Conservation (phyloP, 441 rosid species). For the Daphne laureola region DNA sequence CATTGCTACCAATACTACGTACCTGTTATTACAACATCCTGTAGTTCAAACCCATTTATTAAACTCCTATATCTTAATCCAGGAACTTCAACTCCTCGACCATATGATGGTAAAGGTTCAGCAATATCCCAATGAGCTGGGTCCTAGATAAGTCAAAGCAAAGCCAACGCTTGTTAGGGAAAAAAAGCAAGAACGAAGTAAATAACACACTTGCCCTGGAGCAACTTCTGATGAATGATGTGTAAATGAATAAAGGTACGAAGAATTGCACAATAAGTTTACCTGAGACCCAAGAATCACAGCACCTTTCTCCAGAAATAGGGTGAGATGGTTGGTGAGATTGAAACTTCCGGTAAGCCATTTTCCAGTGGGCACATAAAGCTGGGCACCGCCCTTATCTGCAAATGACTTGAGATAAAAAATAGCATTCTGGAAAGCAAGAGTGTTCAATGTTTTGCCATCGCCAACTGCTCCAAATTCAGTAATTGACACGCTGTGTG, state of each 20-base stretch:
- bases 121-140: conserved; percentile 72
- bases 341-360: conserved; percentile 94
- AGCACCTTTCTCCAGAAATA: conserved; percentile 84
- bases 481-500: conserved; percentile 83
- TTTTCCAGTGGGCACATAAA: conserved; percentile 81
- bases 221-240: neutral
- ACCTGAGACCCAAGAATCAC: conserved; percentile 86
- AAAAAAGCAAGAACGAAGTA: too few relatives aligned
- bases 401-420: conserved; percentile 93
- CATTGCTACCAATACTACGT: neutral
- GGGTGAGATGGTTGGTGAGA: conserved; percentile 93
- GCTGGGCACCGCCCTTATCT: conserved; percentile 97
- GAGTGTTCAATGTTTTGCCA: conserved; percentile 73
- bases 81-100: conserved; percentile 75
- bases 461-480: conserved; percentile 97
- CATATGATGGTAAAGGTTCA: conserved; percentile 78
- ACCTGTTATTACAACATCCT: conserved; percentile 86
- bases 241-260: neutral
- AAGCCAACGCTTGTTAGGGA: neutral
- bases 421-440: conserved; percentile 88
- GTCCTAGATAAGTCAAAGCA: conserved; percentile 35
- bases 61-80: conserved; percentile 70
- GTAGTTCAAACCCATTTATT: conserved; percentile 65
- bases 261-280: neutral
- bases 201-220: neutral